Base-by-base conservation (phyloP, 345 rosid species). In the Noccaea caerulescens region DNA sequence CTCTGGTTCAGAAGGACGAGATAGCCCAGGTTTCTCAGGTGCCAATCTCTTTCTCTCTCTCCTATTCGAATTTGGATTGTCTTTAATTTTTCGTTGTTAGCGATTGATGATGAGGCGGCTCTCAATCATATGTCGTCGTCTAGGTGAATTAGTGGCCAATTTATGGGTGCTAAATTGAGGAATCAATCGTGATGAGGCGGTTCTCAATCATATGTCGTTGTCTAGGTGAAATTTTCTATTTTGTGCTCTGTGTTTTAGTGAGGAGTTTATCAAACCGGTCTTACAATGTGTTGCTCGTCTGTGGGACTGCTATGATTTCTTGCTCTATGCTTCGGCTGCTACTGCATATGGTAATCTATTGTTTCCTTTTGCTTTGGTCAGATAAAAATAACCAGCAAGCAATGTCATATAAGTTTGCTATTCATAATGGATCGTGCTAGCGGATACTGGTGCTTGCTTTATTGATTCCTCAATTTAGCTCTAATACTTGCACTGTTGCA, bases 301-400 rank as follows among this genome's bases (percentile, higher is more conserved):
- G n/a, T n/a, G n/a, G n/a, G 84, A 88, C 75, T 89, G 96, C 85
- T 94, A 91, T 52, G 97, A 94, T 77, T 82, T 89, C 76, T 86
- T 94, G 72, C 93, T 94, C 73, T 81, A 90, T 72, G 93, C 95
- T 4, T 96, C 97, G 5, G 96, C 99, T 9, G 97, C 97, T 12
- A 83, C 93, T n/a, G 95, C 90, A 52, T 94, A 83, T 58, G 97
- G 99, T 94, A 80, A 44, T 42, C 38, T 38, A 14, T 36, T 53
- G 13, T 34, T 23, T 63, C 6, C 43, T 18, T 69, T 27, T 49
- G 7, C 38, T 42, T 53, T 37, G 45, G 7, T 63, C 13, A 39
- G 8, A 14, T 38, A 1, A 51, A 65, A 57, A n/a, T 45, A 46
- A 52, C 25, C 33, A 7, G 4, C 12, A 66, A 30, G n/a, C n/a